Conservation (phyloP, 441 rosid genomes). For the Bruguiera hainesii region DNA sequence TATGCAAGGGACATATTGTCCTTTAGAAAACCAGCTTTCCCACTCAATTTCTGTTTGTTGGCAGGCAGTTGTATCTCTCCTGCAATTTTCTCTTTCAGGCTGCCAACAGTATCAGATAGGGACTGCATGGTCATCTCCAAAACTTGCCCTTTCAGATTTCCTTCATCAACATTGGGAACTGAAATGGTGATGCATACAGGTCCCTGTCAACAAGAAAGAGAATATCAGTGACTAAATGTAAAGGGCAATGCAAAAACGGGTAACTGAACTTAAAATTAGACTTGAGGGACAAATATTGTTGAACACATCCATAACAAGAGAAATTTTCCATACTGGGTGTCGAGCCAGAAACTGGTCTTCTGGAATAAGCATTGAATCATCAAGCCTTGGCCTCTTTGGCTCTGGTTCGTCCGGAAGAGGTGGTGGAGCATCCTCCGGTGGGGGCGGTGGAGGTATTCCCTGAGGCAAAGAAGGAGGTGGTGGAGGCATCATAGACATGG, state of each 20-base stretch:
- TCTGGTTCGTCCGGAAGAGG: constrained; percentile 98
- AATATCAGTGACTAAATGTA: neutral
- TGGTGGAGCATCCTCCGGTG: constrained; percentile 93
- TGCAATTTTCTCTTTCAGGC: constrained; percentile 96
- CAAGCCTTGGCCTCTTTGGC: constrained; percentile 85
- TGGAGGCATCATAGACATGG: constrained; percentile 61
- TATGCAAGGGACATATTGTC: constrained; percentile 94
- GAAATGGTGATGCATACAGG: constrained; percentile 58
- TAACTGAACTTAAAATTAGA: neutral
- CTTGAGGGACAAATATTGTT: neutral
- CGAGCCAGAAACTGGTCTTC: constrained; percentile 90
- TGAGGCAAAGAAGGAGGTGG: constrained; percentile 72
- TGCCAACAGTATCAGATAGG: constrained; percentile 75
- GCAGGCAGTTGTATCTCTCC: constrained; percentile 93
- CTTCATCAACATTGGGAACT: constrained; percentile 82
- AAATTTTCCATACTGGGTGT: constrained; percentile 51
- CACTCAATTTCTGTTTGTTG: constrained; percentile 96
- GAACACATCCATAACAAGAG: neutral
- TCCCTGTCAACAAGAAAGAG: constrained; percentile 53
- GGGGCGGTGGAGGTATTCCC: constrained; percentile 96
- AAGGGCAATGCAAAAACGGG: neutral
- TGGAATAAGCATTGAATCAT: constrained; percentile 72
- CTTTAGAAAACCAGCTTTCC: constrained; percentile 93
- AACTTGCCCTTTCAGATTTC: constrained; percentile 74
- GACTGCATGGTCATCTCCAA: constrained; percentile 82